These are phyloP conservation scores for Conringia planisiliqua DNA, from an alignment of 345 rosid species.

Conservation along the genomic window DNA sequence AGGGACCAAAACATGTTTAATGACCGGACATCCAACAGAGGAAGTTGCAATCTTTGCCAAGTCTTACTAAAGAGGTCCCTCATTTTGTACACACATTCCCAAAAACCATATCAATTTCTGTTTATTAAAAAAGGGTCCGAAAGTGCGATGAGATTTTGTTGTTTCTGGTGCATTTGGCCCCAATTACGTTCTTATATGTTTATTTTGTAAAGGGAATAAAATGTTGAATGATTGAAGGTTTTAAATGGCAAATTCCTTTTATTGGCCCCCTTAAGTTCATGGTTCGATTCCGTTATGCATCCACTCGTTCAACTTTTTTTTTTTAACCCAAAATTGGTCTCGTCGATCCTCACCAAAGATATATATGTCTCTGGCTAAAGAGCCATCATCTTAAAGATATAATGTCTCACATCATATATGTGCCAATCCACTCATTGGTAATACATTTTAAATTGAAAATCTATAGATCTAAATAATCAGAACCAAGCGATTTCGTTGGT, in stretches of 20 bases:
- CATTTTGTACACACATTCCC: neutral
- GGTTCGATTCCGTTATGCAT: too few relatives aligned
- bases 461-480: too few relatives aligned
- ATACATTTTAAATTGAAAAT: too few relatives aligned
- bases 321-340: too few relatives aligned
- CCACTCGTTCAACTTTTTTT: too few relatives aligned
- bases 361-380: too few relatives aligned
- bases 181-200: neutral
- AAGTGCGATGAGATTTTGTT: neutral
- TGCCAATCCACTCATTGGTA: too few relatives aligned
- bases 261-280: too few relatives aligned
- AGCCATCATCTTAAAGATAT: too few relatives aligned
- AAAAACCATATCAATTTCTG: neutral
- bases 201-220: neutral
- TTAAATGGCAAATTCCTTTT: neutral
- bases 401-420: too few relatives aligned
- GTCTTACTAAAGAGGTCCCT: conserved; percentile 47
- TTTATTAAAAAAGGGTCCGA: neutral
- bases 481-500: too few relatives aligned
- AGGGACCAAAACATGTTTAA: conserved; percentile 66
- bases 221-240: neutral
- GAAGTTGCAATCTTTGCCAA: conserved; percentile 92
- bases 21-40: conserved; percentile 75
- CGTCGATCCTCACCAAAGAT: too few relatives aligned
- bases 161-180: neutral